Percentiles rank a stretch among this genome's conserved stretches.
These are phyloP conservation scores for Hymenoscyphus albidus DNA, from an alignment of 2,329 filamentous ascomycete species.

Conservation along the genomic window DNA sequence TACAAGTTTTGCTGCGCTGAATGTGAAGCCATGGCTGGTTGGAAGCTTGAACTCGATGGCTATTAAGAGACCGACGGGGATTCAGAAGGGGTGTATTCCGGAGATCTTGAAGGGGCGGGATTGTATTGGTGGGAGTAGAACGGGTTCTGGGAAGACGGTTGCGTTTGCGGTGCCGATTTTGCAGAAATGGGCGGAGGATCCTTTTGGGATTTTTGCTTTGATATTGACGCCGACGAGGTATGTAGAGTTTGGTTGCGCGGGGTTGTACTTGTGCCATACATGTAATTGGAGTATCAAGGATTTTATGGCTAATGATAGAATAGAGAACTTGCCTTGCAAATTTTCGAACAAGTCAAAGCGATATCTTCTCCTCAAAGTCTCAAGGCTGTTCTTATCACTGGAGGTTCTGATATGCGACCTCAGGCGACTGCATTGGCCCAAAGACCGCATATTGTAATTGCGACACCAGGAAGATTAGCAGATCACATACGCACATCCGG, in stretches of 20 bases:
- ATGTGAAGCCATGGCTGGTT: slow-evolving; percentile 82
- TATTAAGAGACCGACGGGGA: slow-evolving; percentile 83
- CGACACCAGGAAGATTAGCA: slow-evolving; percentile 86
- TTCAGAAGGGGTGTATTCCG: slow-evolving; percentile 90
- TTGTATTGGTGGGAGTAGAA: slow-evolving; percentile 91
- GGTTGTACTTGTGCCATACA: background rate
- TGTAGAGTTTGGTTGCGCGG: slow-evolving; percentile 9
- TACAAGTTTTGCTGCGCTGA: slow-evolving; percentile 66
- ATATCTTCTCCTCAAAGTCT: slow-evolving; percentile 84
- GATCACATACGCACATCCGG: slow-evolving; percentile 92
- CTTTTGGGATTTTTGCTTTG: slow-evolving; percentile 83
- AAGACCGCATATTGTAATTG: slow-evolving; percentile 87
- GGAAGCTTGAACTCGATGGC: slow-evolving; percentile 72
- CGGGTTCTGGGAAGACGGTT: slow-evolving; percentile 95
- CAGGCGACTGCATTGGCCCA: slow-evolving; percentile 82
- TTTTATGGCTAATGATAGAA: slow-evolving; percentile 17
- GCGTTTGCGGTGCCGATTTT: slow-evolving; percentile 93
- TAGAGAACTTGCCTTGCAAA: slow-evolving; percentile 88
- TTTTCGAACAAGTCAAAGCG: slow-evolving; percentile 93
- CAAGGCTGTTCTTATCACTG: slow-evolving; percentile 85
- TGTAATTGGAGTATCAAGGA: background rate
- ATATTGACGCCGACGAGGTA: slow-evolving; percentile 83
- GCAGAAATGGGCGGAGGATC: slow-evolving; percentile 90
- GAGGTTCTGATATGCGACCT: slow-evolving; percentile 85
- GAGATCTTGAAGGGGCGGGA: slow-evolving; percentile 87